Evolutionary conservation across 169 alveolate species (phyloP).

Genomic region (Cytauxzoon felis): DNA sequence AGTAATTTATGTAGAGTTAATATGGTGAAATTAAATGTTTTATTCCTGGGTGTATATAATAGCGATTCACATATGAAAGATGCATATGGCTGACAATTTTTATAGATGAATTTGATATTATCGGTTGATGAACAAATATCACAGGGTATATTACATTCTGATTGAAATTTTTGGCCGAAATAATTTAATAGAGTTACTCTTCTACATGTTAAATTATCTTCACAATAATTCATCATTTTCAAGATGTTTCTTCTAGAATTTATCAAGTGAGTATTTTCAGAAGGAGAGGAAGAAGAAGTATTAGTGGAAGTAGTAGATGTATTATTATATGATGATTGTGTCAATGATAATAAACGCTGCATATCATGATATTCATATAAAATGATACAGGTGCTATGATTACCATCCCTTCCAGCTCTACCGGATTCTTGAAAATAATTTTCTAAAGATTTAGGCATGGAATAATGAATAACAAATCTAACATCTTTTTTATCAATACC

Average conservation of each 20-base stretch:
- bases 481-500: constrained; percentile 98
- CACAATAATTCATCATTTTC: constrained; percentile 80
- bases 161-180: constrained; percentile 78
- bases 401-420: constrained; percentile 93
- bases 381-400: constrained; percentile 63
- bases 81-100: constrained; percentile 35
- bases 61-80: constrained; percentile 15
- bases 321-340: not conserved
- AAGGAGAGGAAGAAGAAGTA: constrained; percentile 4
- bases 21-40: constrained; percentile 15
- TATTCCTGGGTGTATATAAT: not conserved
- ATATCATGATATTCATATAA: constrained; percentile 72
- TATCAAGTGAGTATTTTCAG: constrained; percentile 5
- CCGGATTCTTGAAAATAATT: constrained; percentile 98
- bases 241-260: constrained; percentile 24
- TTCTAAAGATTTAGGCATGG: constrained; percentile 96
- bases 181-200: constrained; percentile 74
- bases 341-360: constrained; percentile 60
- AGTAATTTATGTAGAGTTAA: constrained; percentile 41
- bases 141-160: constrained; percentile 70
- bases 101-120: not conserved
- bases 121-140: constrained; percentile 50
- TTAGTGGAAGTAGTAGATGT: constrained; percentile 13
- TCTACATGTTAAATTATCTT: constrained; percentile 77
- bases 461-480: constrained; percentile 95